Evolutionary conservation across 208 protist species (phyloP).

Genomic region (Trypanosoma boissoni): DNA sequence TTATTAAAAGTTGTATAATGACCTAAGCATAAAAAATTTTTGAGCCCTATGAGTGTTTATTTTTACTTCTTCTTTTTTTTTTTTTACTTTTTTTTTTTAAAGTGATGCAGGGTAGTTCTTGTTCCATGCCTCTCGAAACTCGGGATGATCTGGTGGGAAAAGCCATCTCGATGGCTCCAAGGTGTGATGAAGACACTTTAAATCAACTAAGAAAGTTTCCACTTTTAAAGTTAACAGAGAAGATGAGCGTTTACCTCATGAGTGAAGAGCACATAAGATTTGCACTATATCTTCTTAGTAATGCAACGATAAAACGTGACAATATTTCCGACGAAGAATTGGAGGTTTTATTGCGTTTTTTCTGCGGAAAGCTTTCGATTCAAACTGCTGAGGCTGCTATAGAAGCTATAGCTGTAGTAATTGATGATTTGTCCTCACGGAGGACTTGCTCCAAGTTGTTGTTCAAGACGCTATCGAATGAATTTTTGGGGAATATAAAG

Average conservation of each 20-base stretch:
- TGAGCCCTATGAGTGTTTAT: slow-evolving; percentile 3
- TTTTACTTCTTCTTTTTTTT: background rate
- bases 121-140: slow-evolving; percentile 11
- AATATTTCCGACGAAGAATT: slow-evolving; percentile 32
- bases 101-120: no score
- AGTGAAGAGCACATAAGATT: slow-evolving; percentile 33
- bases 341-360: slow-evolving; percentile 48
- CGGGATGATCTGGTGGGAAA: slow-evolving; percentile 19
- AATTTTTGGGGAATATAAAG: slow-evolving; percentile 23
- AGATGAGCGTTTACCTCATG: slow-evolving; percentile 38
- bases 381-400: slow-evolving; percentile 34
- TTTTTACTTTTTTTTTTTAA: slow-evolving; percentile 7
- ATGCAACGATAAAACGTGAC: slow-evolving; percentile 27
- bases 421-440: slow-evolving; percentile 25
- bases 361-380: slow-evolving; percentile 39
- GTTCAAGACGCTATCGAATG: slow-evolving; percentile 20
- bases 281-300: slow-evolving; percentile 46
- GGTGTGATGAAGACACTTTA: slow-evolving; percentile 27
- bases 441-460: slow-evolving; percentile 8
- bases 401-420: slow-evolving; percentile 32
- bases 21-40: background rate
- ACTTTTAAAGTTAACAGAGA: slow-evolving; percentile 43
- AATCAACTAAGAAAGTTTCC: slow-evolving; percentile 34
- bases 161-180: slow-evolving; percentile 29
- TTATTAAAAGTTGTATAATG: slow-evolving; percentile 3